Evolutionary conservation across 768 basidiomycete genomes (phyloP), one percentile per base, ranked within the genome.

Genomic region (Fibroporia radiculosa): DNA sequence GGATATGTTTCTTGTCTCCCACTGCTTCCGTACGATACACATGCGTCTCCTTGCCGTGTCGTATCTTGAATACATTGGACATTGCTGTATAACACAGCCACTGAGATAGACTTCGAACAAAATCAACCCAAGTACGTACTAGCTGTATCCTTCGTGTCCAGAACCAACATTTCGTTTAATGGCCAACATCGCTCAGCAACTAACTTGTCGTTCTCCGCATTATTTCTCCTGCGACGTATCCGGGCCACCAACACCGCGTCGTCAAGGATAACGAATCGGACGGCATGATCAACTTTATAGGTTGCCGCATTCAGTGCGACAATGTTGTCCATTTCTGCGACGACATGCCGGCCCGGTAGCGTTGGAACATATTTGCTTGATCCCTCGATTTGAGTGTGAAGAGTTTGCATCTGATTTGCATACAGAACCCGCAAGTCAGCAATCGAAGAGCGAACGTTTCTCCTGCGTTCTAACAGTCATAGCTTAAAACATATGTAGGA

Each of bases 11-110:
- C 71, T 99, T 99, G 57, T 97, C 92, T 20, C 81, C 68, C 0
- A 80, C 57, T 6, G 72, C 73, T 46, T 93, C 89, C 2, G 89
- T 89, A 27, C 93, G 80, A 62, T 91, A 98, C 6, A 99, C 92
- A 58, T 93, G 84, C 1, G 88, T 88, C 62, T 98, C 95, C 62
- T 95, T 96, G 4, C 87, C 84, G 48, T 93, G 81, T 49, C 86
- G 75, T 50, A 99, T 80, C 70, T 97, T 97, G 73, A 98, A 87
- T 3, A 97, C 93, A 55, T 98, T 96, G n/a, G 84, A 90, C 73
- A 98, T 83, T 39, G 66, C 84, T 79, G 29, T 2, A 41, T 22
- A 26, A 24, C 36, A 51, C 33, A 53, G 28, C 48, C 22, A 16
- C 22, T 28, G 6, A 10, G 32, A 32, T 4, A 13, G 32, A 10